Base-by-base conservation (phyloP, 495 filamentous ascomycete genomes). In the Penicillium salamii region DNA sequence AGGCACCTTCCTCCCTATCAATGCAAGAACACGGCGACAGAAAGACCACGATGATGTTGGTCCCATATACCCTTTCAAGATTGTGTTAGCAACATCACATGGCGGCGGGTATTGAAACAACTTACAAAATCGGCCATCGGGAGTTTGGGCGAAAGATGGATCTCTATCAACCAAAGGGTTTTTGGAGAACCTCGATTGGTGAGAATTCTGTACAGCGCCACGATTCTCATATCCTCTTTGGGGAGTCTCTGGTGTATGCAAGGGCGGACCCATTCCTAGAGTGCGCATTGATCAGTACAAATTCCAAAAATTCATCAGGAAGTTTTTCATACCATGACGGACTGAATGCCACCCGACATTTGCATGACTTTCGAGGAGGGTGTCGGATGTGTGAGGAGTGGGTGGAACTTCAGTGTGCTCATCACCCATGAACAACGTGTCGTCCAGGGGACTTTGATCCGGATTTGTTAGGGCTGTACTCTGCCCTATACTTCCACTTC, bases 1-100 rank as follows among this genome's bases (percentile, higher is more conserved):
- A 0, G 57, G 61, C 0, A 66, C 52, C 3, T 49, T 54, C 42
- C 59, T 55, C 11, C 62, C 65, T 40, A 65, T 60, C 6, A 68
- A 24, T 17, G 55, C 55, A 11, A 66, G 37, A 8, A 66, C 62
- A 17, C 62, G 63, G 21, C 63, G 65, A 41, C 62, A 66, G 34
- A 68, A 66, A 7, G 65, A 68, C 65, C 65, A 68, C 21, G 63
- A 65, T 15, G 65, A 68, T 5, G 63, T 66, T 1, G 65, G 65
- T 0, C 62, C 65, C 63, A 68, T 64, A 20, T 65, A 68, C 49
- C 57, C 61, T 66, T 28, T 7, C 5, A 20, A 31, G 39, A 9
- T 13, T 13, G 9, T 6, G 15, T 58, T 24, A 58, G 42, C 19
- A 34, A 26, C 7, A n/a, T 21, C 11, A 8, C 14, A 2, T 17